These are phyloP conservation scores for Colletotrichum musicola DNA, from an alignment of 2,329 filamentous ascomycete genomes.

Conservation along the genomic window DNA sequence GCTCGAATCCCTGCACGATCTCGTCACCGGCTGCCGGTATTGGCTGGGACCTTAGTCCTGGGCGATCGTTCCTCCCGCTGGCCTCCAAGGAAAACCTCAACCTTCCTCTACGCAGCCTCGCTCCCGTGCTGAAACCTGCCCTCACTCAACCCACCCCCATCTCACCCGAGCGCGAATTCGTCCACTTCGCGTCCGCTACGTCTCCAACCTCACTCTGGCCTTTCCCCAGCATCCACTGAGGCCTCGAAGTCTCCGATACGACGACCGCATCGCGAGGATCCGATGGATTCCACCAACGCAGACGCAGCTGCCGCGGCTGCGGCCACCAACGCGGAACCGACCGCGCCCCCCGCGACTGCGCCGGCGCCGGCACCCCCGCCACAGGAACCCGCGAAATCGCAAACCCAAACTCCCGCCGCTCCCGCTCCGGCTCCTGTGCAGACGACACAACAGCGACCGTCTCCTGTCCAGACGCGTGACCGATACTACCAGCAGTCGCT, in stretches of 20 bases:
- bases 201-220: neutral
- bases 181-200: neutral
- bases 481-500: conserved; percentile 74
- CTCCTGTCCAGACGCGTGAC: conserved; percentile 58
- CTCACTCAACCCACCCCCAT: conserved; percentile 13
- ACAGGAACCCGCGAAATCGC: conserved; percentile 13
- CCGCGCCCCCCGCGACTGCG: conserved; percentile 15
- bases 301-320: conserved; percentile 30
- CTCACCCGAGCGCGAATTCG: conserved; percentile 27
- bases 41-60: conserved; percentile 29
- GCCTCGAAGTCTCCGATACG: neutral
- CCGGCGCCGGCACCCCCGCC: conserved; percentile 3
- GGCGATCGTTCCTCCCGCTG: conserved; percentile 30
- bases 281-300: conserved; percentile 29
- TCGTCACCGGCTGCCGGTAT: conserved; percentile 38
- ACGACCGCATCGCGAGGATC: conserved; percentile 11
- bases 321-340: conserved; percentile 22
- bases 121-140: conserved; percentile 33
- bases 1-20: conserved; percentile 39
- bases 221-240: neutral
- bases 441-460: conserved; percentile 38
- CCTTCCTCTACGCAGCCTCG: conserved; percentile 31
- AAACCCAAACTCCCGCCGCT: conserved; percentile 13
- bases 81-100: conserved; percentile 35
- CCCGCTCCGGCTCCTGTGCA: conserved; percentile 22